Percentiles rank a stretch among this genome's conserved stretches.
phyloP scores from a whole-genome alignment of 306 rosid species.

The Ziziphus jujuba region DNA sequence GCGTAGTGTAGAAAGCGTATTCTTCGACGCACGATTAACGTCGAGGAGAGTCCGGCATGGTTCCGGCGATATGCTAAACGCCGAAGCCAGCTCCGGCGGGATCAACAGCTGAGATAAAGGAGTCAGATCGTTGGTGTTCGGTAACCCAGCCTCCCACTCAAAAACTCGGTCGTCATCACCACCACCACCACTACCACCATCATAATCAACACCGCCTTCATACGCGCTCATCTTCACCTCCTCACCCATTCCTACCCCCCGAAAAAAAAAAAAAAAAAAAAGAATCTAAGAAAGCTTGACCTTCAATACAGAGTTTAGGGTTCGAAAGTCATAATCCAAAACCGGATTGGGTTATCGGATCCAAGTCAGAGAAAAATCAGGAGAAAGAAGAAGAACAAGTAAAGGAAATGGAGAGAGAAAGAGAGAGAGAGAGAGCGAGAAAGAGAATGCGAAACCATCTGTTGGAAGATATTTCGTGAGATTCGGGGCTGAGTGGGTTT shows the following conservation, averaged over 20 bases:
- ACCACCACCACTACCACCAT: constrained; percentile 2
- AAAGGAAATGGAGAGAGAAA: neutral
- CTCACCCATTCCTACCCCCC: constrained; percentile 80
- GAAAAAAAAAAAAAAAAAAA: no score
- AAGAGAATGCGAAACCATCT: neutral
- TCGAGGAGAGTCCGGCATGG: constrained; percentile 53
- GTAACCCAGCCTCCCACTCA: constrained; percentile 86
- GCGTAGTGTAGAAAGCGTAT: constrained; percentile 63
- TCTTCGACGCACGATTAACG: constrained; percentile 76
- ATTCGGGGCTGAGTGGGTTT: constrained; percentile 10
- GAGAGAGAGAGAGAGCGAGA: neutral
- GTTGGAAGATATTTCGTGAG: constrained; percentile 29
- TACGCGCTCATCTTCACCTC: constrained; percentile 60
- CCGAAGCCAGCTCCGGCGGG: constrained; percentile 76
- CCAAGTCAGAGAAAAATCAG: constrained; percentile 19
- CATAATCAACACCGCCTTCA: constrained; percentile 11
- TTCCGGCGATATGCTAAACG: constrained; percentile 81
- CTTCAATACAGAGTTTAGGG: constrained; percentile 3
- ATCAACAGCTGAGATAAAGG: constrained; percentile 73
- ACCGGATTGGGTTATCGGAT: constrained; percentile 23
- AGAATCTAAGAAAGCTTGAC: neutral
- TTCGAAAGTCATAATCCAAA: neutral
- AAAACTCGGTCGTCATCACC: constrained; percentile 52
- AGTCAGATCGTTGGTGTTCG: constrained; percentile 54
- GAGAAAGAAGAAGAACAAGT: constrained; percentile 3